Evolutionary conservation across 257 asterid species (phyloP).

Genomic region (Pogostemon cablin): DNA sequence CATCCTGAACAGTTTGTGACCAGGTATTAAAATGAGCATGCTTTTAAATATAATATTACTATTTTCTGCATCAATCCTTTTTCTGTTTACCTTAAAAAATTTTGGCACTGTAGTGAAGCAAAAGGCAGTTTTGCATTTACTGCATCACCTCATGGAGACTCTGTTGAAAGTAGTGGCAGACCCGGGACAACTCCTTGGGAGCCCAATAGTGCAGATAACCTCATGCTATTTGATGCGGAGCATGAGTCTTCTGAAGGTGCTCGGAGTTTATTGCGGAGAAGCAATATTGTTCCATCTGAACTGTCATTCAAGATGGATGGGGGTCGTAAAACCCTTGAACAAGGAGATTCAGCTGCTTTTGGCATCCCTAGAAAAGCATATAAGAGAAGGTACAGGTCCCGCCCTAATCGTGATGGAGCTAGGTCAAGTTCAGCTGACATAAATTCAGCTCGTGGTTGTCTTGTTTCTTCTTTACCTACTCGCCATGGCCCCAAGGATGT

Average conservation of each 20-base stretch:
- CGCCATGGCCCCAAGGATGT: conserved; percentile 45
- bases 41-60: too few relatives aligned
- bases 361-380: conserved; percentile 74
- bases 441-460: conserved; percentile 52
- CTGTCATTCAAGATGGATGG: conserved; percentile 50
- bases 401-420: conserved; percentile 70
- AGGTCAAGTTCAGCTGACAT: conserved; percentile 64
- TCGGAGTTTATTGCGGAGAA: conserved; percentile 50
- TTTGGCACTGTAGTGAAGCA: conserved; percentile 65
- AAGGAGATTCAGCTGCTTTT: conserved; percentile 64
- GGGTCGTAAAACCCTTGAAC: conserved; percentile 51
- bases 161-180: conserved; percentile 92
- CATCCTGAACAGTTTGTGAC: conserved; percentile 63
- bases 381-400: conserved; percentile 77
- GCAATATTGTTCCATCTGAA: conserved; percentile 52
- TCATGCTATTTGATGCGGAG: conserved; percentile 75
- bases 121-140: conserved; percentile 81
- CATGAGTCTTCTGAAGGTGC: conserved; percentile 67
- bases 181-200: conserved; percentile 67
- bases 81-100: neutral
- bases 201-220: conserved; percentile 79
- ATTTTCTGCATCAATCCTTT: neutral
- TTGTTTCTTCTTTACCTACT: conserved; percentile 60
- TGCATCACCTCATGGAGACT: conserved; percentile 91
- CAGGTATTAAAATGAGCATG: conserved; percentile 43